phyloP scores from a whole-genome alignment of 2,329 filamentous ascomycete genomes.

The Myriosclerotinia curreyana region DNA sequence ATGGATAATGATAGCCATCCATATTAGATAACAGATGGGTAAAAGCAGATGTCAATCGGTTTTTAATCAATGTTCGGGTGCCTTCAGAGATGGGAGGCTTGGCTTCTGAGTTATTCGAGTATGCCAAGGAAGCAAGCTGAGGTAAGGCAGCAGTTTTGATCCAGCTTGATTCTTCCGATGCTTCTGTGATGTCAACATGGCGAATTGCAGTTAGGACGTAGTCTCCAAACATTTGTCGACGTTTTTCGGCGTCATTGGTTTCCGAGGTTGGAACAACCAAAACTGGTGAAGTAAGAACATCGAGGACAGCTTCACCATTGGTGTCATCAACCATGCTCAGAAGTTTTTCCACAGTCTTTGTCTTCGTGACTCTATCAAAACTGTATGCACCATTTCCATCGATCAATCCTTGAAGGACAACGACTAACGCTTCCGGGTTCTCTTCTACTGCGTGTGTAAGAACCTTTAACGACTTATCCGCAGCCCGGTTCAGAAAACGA shows the following conservation, averaged over 20 bases:
- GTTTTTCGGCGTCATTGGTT: slow-evolving; percentile 35
- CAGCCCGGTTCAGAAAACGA: slow-evolving; percentile 75
- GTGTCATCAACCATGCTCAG: slow-evolving; percentile 30
- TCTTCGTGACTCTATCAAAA: slow-evolving; percentile 83
- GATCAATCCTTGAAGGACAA: slow-evolving; percentile 66
- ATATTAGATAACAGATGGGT: slow-evolving; percentile 55
- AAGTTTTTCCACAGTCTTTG: slow-evolving; percentile 72
- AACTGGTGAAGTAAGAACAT: slow-evolving; percentile 48
- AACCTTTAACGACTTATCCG: slow-evolving; percentile 69
- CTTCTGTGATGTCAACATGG: slow-evolving; percentile 30
- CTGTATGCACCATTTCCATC: slow-evolving; percentile 67
- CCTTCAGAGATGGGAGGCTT: slow-evolving; percentile 50
- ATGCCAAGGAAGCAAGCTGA: slow-evolving; percentile 52
- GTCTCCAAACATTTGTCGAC: slow-evolving; percentile 38
- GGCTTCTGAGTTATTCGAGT: slow-evolving; percentile 46
- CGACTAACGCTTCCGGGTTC: slow-evolving; percentile 56
- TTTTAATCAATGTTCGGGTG: slow-evolving; percentile 54
- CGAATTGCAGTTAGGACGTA: slow-evolving; percentile 37
- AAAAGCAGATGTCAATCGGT: slow-evolving; percentile 56
- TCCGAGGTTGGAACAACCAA: slow-evolving; percentile 36
- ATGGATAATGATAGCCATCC: slow-evolving; percentile 48
- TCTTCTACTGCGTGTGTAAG: slow-evolving; percentile 63
- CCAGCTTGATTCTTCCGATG: slow-evolving; percentile 30
- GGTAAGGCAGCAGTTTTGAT: slow-evolving; percentile 33
- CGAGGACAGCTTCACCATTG: slow-evolving; percentile 44